Evolutionary conservation across 495 filamentous ascomycete species (phyloP).

Genomic region (Lentithecium fluviatile): DNA sequence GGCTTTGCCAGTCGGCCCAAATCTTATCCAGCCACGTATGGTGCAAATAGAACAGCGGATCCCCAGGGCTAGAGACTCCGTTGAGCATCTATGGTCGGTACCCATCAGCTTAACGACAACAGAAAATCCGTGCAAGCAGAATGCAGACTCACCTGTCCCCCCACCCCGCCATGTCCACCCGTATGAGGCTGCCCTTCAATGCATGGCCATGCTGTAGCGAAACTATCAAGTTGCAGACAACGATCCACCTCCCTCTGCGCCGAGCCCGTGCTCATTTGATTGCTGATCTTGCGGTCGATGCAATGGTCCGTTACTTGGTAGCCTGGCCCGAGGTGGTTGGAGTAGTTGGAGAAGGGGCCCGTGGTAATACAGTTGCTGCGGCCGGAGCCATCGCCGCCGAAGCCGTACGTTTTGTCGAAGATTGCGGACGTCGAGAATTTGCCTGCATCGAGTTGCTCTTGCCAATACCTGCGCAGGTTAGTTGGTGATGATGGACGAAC

Average conservation of each 20-base stretch:
- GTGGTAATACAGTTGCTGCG: conserved; percentile 41
- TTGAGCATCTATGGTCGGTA: not conserved
- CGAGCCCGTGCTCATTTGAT: conserved; percentile 29
- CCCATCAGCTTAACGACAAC: too few relatives aligned
- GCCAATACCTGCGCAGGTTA: conserved; percentile 45
- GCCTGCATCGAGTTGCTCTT: conserved; percentile 46
- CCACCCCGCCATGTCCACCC: conserved; percentile 45
- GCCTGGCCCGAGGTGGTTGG: conserved; percentile 36
- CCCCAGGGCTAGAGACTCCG: conserved; percentile 3
- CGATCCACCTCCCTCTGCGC: conserved; percentile 33
- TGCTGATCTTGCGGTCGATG: conserved; percentile 33
- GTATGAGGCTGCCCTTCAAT: conserved; percentile 44
- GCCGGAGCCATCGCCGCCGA: conserved; percentile 47
- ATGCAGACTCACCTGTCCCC: conserved; percentile 36
- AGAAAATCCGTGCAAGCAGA: too few relatives aligned
- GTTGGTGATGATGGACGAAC: not conserved
- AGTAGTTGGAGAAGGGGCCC: conserved; percentile 47
- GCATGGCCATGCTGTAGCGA: conserved; percentile 42
- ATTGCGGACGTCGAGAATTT: conserved; percentile 39
- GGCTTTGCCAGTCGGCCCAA: not conserved
- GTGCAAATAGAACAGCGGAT: conserved; percentile 7
- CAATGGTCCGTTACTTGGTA: conserved; percentile 30
- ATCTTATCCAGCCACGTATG: conserved; percentile 7
- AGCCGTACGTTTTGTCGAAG: conserved; percentile 41
- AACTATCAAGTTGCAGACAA: conserved; percentile 38